phyloP scores from a whole-genome alignment of 2,329 filamentous ascomycete genomes.

The Phaeophleospora eucalypticola region DNA sequence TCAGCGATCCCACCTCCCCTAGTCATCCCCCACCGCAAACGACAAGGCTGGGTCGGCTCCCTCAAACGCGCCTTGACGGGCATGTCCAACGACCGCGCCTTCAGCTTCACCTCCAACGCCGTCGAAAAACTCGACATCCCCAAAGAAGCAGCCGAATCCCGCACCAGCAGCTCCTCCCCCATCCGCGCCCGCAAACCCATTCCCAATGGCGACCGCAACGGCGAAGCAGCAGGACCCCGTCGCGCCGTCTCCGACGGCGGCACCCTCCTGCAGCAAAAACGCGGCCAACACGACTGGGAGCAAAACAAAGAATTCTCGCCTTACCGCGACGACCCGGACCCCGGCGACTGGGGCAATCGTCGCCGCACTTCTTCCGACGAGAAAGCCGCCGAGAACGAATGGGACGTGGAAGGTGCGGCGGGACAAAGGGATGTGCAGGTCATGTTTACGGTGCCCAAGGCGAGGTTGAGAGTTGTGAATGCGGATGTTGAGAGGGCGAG shows the following conservation, averaged over 20 bases:
- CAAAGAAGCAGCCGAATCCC: conserved; percentile 15
- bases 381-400: conserved; percentile 40
- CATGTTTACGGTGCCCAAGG: conserved; percentile 91
- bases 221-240: conserved; percentile 34
- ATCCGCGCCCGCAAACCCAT: conserved; percentile 12
- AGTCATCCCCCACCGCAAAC: conserved; percentile 9
- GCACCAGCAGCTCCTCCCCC: conserved; percentile 25
- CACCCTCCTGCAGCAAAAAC: conserved; percentile 37
- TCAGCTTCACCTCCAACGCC: conserved; percentile 25
- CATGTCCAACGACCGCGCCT: conserved; percentile 29
- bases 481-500: conserved; percentile 51
- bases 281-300: conserved; percentile 41
- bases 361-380: conserved; percentile 21
- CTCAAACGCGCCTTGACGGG: conserved; percentile 31
- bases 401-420: conserved; percentile 49
- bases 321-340: conserved; percentile 31
- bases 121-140: conserved; percentile 8
- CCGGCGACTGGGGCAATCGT: conserved; percentile 36
- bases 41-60: conserved; percentile 31
- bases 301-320: conserved; percentile 22
- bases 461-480: conserved; percentile 85
- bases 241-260: conserved; percentile 44
- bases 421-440: conserved; percentile 48
- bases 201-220: background rate
- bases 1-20: background rate